Percentiles rank a stretch among this genome's conserved stretches.
These are phyloP conservation scores for Penicillium verhagenii DNA, from an alignment of 495 filamentous ascomycete species.

Conservation along the genomic window DNA sequence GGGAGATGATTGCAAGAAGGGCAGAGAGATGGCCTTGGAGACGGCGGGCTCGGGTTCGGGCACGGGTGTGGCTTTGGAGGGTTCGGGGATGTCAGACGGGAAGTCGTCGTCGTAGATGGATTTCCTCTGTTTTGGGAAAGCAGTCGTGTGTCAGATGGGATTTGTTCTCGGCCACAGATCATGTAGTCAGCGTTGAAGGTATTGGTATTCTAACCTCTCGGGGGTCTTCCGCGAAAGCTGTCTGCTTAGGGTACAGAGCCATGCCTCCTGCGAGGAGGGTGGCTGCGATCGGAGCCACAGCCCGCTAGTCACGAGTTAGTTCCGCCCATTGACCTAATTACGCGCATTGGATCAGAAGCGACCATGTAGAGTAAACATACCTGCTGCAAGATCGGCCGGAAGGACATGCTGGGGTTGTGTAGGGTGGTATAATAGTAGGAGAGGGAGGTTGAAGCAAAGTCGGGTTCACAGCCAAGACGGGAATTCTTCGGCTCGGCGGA, in stretches of 20 bases:
- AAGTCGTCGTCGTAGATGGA: slow-evolving; percentile 89
- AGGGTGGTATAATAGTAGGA: slow-evolving; percentile 12
- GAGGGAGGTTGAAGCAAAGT: slow-evolving; percentile 35
- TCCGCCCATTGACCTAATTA: slow-evolving; percentile 34
- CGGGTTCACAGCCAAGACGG: slow-evolving; percentile 31
- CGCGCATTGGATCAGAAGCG: slow-evolving; percentile 9
- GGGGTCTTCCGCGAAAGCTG: slow-evolving; percentile 57
- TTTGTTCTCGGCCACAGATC: neutral
- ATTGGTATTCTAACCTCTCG: slow-evolving; percentile 28
- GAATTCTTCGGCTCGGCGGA: slow-evolving; percentile 37
- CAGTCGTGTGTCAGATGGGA: slow-evolving; percentile 22
- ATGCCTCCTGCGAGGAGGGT: slow-evolving; percentile 52
- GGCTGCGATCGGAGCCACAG: slow-evolving; percentile 55
- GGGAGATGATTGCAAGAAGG: slow-evolving; percentile 25
- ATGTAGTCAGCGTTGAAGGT: neutral
- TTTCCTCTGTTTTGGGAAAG: slow-evolving; percentile 58
- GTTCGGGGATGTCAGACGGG: slow-evolving; percentile 37
- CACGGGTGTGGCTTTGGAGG: slow-evolving; percentile 34
- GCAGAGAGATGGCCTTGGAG: slow-evolving; percentile 34
- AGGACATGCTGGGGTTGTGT: slow-evolving; percentile 41
- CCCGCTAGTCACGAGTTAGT: slow-evolving; percentile 46
- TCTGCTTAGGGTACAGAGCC: slow-evolving; percentile 53
- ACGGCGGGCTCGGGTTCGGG: slow-evolving; percentile 24
- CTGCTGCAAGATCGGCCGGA: slow-evolving; percentile 49
- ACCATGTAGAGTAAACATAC: slow-evolving; percentile 24